These are phyloP conservation scores for Termitomyces titanicus DNA, from an alignment of 768 basidiomycete genomes.

Conservation along the genomic window DNA sequence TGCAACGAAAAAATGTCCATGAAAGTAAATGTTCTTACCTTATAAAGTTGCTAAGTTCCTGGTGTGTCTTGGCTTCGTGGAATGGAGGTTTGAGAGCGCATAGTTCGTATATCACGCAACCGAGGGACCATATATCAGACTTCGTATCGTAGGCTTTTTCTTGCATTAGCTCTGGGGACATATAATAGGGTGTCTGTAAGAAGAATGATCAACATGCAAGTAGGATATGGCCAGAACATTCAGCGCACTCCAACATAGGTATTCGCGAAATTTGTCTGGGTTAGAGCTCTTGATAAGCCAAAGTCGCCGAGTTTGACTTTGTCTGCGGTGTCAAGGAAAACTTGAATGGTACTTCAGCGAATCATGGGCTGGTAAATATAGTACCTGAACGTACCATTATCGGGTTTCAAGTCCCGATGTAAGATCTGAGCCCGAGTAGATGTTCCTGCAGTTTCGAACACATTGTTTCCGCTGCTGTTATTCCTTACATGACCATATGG, in stretches of 20 bases:
- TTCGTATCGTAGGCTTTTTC: conserved; percentile 98
- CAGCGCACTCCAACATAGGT: conserved; percentile 92
- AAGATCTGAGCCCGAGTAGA: conserved; percentile 72
- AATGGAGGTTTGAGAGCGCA: conserved; percentile 94
- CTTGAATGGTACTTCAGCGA: conserved; percentile 34
- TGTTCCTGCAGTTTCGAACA: conserved; percentile 37
- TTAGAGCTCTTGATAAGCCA: conserved; percentile 89
- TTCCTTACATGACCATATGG: conserved; percentile 57
- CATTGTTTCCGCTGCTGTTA: conserved; percentile 30
- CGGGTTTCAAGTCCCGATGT: conserved; percentile 95
- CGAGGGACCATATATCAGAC: conserved; percentile 97
- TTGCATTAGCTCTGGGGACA: conserved; percentile 98
- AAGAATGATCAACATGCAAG: background rate
- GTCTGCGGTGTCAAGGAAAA: conserved; percentile 84
- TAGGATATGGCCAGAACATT: background rate
- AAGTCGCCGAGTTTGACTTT: conserved; percentile 97
- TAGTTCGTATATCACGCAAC: conserved; percentile 94
- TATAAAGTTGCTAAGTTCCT: conserved; percentile 79
- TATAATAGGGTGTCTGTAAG: conserved; percentile 93
- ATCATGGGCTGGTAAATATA: background rate
- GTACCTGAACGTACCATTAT: conserved; percentile 69
- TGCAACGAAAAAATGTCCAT: background rate
- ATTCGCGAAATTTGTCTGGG: conserved; percentile 84
- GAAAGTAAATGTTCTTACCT: conserved; percentile 38
- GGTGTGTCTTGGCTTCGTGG: conserved; percentile 88